Evolutionary conservation across 2,329 filamentous ascomycete species (phyloP), one percentile per base, ranked within the genome.

Genomic region (Arthrobotrys conoides): DNA sequence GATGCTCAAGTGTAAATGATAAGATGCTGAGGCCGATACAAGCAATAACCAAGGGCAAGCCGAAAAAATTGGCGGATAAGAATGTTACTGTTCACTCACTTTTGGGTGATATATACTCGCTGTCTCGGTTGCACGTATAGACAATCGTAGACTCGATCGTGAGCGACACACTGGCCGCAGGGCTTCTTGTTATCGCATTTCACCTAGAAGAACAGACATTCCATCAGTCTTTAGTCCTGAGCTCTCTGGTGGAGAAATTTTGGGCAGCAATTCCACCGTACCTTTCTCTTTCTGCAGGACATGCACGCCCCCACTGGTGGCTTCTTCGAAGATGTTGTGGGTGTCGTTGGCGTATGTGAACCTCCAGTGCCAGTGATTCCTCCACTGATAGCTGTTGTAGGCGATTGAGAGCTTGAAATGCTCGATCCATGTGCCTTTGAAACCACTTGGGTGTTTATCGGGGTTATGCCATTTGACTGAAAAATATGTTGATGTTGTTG

Each of bases 151-250:
- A 77, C 67, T 71, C 73, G 59, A 55, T 77, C 73, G 51, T 77
- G 73, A 41, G 73, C 73, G 53, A 77, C 51, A 57, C 73, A 77
- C 30, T 77, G 73, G 41, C 73, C 67, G 67, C 73, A 77, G 12
- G 73, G 73, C 53, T 77, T 77, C 63, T 77, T 77, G 59, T 77
- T 77, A 41, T 77, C 73, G 63, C 73, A 77, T 77, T 77, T 77
- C 24, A 77, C 73, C 73, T 77, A 38, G 6, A 16, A 61, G 16
- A 69, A 33, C 27, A 14, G 18, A 27, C 38, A 51, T 38, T 53
- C 49, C 22, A 59, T 76, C 59, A 76, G 72, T 36, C 18, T 27
- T 65, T 41, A 51, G 14, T 48, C 36, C 20, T 36, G n/a, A 51
- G 20, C 36, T 66, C 59, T 33, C 20, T 24, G 14, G n/a, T 38